phyloP scores from a whole-genome alignment of 306 rosid species.

The Quercus dentata region DNA sequence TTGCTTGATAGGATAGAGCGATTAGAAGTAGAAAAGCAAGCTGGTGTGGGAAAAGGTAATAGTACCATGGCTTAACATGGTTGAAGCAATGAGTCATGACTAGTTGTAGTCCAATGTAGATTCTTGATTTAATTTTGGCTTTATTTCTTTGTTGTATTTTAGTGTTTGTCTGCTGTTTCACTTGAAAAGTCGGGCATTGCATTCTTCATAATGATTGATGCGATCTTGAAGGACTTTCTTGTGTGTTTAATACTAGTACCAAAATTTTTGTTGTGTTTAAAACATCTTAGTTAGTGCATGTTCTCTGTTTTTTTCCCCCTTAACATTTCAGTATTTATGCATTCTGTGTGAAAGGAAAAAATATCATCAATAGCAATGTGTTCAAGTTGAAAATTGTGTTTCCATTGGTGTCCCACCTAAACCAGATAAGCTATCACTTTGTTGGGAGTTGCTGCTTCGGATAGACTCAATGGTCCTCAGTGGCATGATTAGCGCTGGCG shows the following conservation, averaged over 20 bases:
- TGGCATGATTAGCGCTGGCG: constrained; percentile 43
- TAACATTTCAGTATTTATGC: neutral
- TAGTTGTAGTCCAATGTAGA: constrained; percentile 10
- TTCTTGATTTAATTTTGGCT: neutral
- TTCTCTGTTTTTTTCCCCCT: constrained; percentile 2
- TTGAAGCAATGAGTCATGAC: constrained; percentile 2
- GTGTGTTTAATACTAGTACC: neutral
- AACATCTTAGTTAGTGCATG: neutral
- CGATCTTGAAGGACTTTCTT: neutral
- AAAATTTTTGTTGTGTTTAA: neutral
- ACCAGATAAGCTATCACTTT: constrained; percentile 60
- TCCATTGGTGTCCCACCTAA: constrained; percentile 28
- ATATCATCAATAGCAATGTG: neutral
- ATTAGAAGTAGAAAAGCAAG: constrained; percentile 55
- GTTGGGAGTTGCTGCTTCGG: constrained; percentile 76
- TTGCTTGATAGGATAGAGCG: constrained; percentile 48
- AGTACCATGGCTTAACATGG: constrained; percentile 4
- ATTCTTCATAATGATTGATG: neutral
- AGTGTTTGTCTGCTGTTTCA: neutral
- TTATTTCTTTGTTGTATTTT: neutral
- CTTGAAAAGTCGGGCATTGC: neutral
- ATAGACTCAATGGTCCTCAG: constrained; percentile 79
- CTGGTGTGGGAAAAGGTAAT: constrained; percentile 44
- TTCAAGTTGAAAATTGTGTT: constrained; percentile 15
- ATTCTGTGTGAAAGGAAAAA: neutral